Evolutionary conservation across 768 basidiomycete genomes (phyloP).

Genomic region (Omphalotus guepiniiformis): DNA sequence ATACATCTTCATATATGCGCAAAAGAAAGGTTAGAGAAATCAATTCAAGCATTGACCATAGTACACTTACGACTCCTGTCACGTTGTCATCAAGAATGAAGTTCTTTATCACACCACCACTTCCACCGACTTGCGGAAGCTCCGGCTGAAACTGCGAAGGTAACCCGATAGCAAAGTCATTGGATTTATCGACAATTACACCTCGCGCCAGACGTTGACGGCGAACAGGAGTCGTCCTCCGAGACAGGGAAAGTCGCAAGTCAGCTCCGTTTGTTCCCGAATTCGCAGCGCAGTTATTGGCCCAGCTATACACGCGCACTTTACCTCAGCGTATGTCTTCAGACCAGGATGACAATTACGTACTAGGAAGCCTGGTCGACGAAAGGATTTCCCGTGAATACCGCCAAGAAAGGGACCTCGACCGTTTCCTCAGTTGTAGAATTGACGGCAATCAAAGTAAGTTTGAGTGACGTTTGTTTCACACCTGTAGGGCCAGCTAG

Average conservation of each 20-base stretch:
- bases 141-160: conserved; percentile 46
- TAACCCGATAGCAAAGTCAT: conserved; percentile 36
- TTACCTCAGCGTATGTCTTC: neutral
- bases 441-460: conserved; percentile 43
- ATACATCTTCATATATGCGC: conserved; percentile 41
- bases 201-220: conserved; percentile 26
- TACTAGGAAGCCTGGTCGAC: conserved; percentile 50
- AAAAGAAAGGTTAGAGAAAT: neutral
- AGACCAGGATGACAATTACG: conserved; percentile 16
- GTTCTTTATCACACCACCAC: conserved; percentile 49
- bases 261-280: conserved; percentile 49
- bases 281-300: conserved; percentile 52
- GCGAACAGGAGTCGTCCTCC: conserved; percentile 4
- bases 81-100: conserved; percentile 51
- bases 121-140: conserved; percentile 40
- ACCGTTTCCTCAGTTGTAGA: conserved; percentile 46
- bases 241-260: conserved; percentile 17
- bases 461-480: conserved; percentile 39
- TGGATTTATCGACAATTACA: conserved; percentile 40
- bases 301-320: conserved; percentile 39
- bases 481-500: conserved; percentile 51
- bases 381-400: conserved; percentile 43
- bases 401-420: conserved; percentile 48
- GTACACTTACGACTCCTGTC: conserved; percentile 51
- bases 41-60: neutral